phyloP scores from a whole-genome alignment of 1,284 basidiomycete genomes.

The Uromyces viciae-fabae region DNA sequence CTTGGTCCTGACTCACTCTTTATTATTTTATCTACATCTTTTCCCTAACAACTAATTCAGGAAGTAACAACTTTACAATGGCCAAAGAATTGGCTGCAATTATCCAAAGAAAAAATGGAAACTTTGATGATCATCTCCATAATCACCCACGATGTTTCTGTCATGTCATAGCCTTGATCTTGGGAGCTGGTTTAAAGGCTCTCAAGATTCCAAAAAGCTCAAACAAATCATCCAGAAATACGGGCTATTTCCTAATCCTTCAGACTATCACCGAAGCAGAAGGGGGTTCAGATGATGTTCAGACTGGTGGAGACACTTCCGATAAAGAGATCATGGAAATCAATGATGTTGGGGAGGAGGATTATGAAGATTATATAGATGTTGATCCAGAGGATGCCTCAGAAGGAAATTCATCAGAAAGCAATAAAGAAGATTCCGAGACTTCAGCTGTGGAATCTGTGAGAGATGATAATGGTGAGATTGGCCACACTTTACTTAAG shows the following conservation, averaged over 20 bases:
- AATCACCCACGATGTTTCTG: background rate
- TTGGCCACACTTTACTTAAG: background rate
- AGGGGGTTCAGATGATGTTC: background rate
- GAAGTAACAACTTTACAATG: conserved; percentile 19
- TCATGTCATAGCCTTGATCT: background rate
- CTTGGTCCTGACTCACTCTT: no score
- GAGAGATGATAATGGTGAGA: background rate
- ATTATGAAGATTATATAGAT: background rate
- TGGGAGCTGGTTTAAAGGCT: background rate
- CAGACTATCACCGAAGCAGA: background rate
- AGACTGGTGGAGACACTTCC: background rate
- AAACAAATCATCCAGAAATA: background rate
- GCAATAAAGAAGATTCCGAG: background rate
- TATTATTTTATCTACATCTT: background rate
- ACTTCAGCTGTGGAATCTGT: background rate
- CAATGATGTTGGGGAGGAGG: background rate
- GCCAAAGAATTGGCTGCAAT: background rate
- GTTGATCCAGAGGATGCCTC: background rate
- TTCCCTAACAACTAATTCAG: background rate
- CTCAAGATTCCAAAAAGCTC: background rate
- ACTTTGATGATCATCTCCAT: background rate
- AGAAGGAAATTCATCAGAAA: background rate
- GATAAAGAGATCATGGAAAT: background rate
- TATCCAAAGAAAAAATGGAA: background rate
- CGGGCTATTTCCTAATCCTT: background rate